phyloP scores from a whole-genome alignment of 768 basidiomycete genomes.

The Leccinum arenicola region DNA sequence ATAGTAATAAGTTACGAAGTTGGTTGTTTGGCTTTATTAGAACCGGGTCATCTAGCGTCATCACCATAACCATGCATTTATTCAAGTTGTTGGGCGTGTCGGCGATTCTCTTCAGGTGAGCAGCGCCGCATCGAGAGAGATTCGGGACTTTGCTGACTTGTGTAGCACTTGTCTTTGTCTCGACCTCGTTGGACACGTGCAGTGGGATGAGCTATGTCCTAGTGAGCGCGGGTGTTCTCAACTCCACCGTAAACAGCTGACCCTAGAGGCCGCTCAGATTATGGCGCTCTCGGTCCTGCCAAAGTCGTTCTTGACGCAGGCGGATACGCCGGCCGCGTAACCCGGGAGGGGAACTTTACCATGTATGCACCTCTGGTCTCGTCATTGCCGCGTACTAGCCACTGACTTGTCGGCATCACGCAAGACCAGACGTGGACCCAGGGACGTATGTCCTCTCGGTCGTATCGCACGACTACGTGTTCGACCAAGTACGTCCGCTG shows the following conservation, averaged over 20 bases:
- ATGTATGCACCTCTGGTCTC: slow-evolving; percentile 47
- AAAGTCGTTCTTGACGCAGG: slow-evolving; percentile 63
- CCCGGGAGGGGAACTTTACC: slow-evolving; percentile 55
- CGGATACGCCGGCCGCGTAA: slow-evolving; percentile 49
- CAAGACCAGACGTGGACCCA: slow-evolving; percentile 62
- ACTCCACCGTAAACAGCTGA: slow-evolving; percentile 9
- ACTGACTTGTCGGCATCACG: slow-evolving; percentile 10
- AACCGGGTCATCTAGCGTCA: neutral
- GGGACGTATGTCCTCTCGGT: slow-evolving; percentile 74
- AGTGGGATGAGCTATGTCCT: slow-evolving; percentile 71
- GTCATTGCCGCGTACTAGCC: neutral
- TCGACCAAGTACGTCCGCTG: slow-evolving; percentile 57
- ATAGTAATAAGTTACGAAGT: neutral
- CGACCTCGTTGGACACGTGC: slow-evolving; percentile 59
- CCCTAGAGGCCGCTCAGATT: slow-evolving; percentile 27
- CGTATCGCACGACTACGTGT: slow-evolving; percentile 59
- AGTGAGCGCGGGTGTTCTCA: slow-evolving; percentile 35
- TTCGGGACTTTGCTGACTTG: slow-evolving; percentile 1
- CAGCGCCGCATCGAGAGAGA: neutral
- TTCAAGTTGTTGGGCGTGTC: slow-evolving; percentile 7
- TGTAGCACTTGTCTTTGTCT: slow-evolving; percentile 36
- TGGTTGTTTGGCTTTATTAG: slow-evolving; percentile 28
- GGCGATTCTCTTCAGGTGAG: slow-evolving; percentile 17
- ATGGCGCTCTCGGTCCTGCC: slow-evolving; percentile 48
- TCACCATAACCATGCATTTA: slow-evolving; percentile 10